Percentiles rank a stretch among this genome's conserved stretches.
These are phyloP conservation scores for Skeletonema marinoi DNA, from an alignment of 108 stramenopile species.

Conservation along the genomic window DNA sequence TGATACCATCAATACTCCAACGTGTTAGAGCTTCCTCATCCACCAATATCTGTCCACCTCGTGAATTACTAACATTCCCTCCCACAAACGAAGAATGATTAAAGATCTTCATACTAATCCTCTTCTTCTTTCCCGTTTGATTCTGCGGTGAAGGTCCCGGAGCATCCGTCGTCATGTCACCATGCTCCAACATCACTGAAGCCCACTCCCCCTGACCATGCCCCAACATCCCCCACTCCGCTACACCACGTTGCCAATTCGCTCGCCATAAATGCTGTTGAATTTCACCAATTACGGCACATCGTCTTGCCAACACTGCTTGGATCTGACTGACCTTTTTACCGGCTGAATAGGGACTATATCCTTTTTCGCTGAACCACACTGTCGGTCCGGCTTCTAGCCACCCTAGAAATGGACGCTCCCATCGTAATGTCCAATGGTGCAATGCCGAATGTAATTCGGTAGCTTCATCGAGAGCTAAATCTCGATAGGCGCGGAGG, in stretches of 20 bases:
- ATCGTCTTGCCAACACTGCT: conserved; percentile 80
- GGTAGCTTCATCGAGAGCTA: conserved; percentile 79
- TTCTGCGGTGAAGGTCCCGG: background rate
- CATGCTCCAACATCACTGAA: conserved; percentile 66
- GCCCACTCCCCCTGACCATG: conserved; percentile 78
- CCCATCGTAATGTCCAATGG: conserved; percentile 82
- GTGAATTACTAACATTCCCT: conserved; percentile 40
- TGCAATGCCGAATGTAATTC: conserved; percentile 73
- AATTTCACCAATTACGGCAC: conserved; percentile 80
- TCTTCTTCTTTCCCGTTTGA: conserved; percentile 1
- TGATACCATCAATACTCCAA: conserved; percentile 86
- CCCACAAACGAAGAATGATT: conserved; percentile 37
- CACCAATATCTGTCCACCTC: conserved; percentile 63
- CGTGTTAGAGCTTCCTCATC: conserved; percentile 75
- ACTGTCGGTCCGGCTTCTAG: conserved; percentile 78
- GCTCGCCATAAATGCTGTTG: conserved; percentile 77
- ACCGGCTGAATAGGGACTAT: conserved; percentile 71
- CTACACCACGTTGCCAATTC: conserved; percentile 83
- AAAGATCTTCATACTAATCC: conserved; percentile 32
- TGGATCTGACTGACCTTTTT: conserved; percentile 84
- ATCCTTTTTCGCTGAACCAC: conserved; percentile 61
- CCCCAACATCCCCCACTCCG: conserved; percentile 84
- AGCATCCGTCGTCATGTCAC: conserved; percentile 36
- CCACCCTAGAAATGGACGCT: conserved; percentile 74
- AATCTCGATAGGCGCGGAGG: conserved; percentile 78